These are phyloP conservation scores for Russula griseocarnosa DNA, from an alignment of 768 basidiomycete species.

Conservation along the genomic window DNA sequence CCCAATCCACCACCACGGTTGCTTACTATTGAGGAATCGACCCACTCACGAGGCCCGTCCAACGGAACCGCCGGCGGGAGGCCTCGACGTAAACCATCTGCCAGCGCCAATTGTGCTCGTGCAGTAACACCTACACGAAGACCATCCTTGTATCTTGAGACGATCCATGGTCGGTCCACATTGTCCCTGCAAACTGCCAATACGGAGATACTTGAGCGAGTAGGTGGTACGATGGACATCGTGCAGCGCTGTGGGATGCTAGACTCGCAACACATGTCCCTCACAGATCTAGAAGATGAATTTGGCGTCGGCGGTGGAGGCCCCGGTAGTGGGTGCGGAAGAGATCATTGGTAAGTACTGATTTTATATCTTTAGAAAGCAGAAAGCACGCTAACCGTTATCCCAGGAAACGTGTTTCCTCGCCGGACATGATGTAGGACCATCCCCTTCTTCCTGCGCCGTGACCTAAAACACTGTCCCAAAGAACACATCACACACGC, in stretches of 20 bases:
- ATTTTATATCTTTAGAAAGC: too few relatives aligned
- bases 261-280: constrained; percentile 18
- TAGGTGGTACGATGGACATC: constrained; percentile 67
- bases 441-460: not conserved
- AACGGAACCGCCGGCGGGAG: constrained; percentile 18
- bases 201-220: constrained; percentile 61
- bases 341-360: constrained; percentile 27
- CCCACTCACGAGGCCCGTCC: constrained; percentile 33
- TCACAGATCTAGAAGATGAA: constrained; percentile 7
- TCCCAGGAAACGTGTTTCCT: constrained; percentile 33
- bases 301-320: not conserved
- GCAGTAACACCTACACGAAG: constrained; percentile 22
- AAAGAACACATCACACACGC: constrained; percentile 39
- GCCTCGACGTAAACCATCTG: constrained; percentile 15
- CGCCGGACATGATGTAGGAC: constrained; percentile 35
- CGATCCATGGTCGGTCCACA: constrained; percentile 36
- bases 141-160: constrained; percentile 29
- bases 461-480: too few relatives aligned
- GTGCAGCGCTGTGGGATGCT: constrained; percentile 43
- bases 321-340: not conserved
- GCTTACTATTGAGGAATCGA: constrained; percentile 53
- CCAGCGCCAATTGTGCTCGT: not conserved
- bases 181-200: constrained; percentile 61
- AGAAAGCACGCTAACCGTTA: not conserved
- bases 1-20: constrained; percentile 73